Evolutionary conservation across 2,329 filamentous ascomycete species (phyloP), one percentile per base, ranked within the genome.

Genomic region (Exophiala calicioides): DNA sequence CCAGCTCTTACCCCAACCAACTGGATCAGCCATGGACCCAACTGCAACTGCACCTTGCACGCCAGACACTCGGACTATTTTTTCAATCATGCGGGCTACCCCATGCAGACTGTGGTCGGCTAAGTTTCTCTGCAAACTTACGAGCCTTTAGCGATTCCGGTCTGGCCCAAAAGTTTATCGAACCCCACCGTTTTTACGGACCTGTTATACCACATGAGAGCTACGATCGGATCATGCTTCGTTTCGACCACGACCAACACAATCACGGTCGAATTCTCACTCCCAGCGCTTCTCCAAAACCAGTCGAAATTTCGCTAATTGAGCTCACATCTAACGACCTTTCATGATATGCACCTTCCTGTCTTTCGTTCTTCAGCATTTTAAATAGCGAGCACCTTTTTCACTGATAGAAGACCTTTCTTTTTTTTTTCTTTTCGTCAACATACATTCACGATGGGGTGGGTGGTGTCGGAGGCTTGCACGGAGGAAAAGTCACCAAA

Each of bases 31-130:
- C 70, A 74, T 53, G 68, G 68, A 20, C 66, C 67, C 2, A 71
- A 70, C 24, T 79, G 75, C 56, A 64, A 65, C 34, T 77, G 75
- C 55, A 56, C 64, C 39, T 71, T 72, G 46, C 77, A 74, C 61
- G 65, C 68, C 36, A 73, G 75, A 49, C 68, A 71, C 39, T 68
- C 74, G 44, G 74, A 78, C 47, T 67, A 72, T 53, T 76, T 76
- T 57, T 71, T 77, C 36, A 49, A 40, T 32, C 56, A 59, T 39
- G 26, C 44, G 3, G 54, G 49, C 37, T 59, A 59, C 40, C 35
- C 47, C 16, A 19, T 59, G 41, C 57, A 59, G 42, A 49, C 57
- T 32, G 57, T 59, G 10, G 57, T 55, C 24, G 56, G 57, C 35
- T 59, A 44, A 55, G 27, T 33, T 24, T 21, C 30, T 42, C 20